phyloP scores from a whole-genome alignment of 1,284 basidiomycete species.

The Boletellus deceptivus region DNA sequence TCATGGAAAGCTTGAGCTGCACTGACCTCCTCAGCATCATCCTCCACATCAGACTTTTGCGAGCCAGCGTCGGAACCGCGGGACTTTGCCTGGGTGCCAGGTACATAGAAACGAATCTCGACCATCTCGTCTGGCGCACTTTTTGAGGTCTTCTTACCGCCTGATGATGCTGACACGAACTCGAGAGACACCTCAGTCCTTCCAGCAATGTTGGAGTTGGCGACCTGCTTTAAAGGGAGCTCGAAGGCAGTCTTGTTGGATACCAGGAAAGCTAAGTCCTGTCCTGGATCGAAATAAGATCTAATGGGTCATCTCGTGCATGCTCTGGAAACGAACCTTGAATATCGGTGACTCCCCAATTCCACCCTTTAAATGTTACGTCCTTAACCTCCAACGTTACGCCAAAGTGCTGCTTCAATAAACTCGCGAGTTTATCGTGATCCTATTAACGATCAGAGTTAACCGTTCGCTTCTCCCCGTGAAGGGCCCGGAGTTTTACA shows the following conservation, averaged over 20 bases:
- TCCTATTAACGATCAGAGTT: slow-evolving; percentile 49
- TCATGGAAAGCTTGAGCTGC: slow-evolving; percentile 98
- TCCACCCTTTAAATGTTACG: slow-evolving; percentile 92
- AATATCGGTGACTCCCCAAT: slow-evolving; percentile 96
- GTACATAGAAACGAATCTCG: slow-evolving; percentile 96
- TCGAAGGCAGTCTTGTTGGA: slow-evolving; percentile 92
- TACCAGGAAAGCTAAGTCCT: slow-evolving; percentile 88
- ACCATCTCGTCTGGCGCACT: slow-evolving; percentile 82
- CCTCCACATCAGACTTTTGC: slow-evolving; percentile 68
- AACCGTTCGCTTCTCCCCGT: slow-evolving; percentile 4
- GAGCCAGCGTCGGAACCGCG: slow-evolving; percentile 78
- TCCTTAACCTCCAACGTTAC: slow-evolving; percentile 87
- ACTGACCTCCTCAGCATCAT: slow-evolving; percentile 72
- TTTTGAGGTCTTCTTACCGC: slow-evolving; percentile 48
- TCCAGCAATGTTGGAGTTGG: slow-evolving; percentile 97
- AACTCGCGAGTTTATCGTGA: slow-evolving; percentile 70
- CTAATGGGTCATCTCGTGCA: neutral
- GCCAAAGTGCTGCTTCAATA: slow-evolving; percentile 86
- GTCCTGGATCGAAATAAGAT: slow-evolving; percentile 48
- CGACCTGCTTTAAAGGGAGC: slow-evolving; percentile 82
- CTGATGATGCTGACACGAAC: slow-evolving; percentile 61
- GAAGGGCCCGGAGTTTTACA: slow-evolving; percentile 7
- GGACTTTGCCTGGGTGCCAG: slow-evolving; percentile 72
- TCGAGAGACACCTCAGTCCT: slow-evolving; percentile 98
- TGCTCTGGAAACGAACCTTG: slow-evolving; percentile 58